Base-by-base conservation (phyloP, 352 stramenopile genomes). In the Aphanomyces astaci region DNA sequence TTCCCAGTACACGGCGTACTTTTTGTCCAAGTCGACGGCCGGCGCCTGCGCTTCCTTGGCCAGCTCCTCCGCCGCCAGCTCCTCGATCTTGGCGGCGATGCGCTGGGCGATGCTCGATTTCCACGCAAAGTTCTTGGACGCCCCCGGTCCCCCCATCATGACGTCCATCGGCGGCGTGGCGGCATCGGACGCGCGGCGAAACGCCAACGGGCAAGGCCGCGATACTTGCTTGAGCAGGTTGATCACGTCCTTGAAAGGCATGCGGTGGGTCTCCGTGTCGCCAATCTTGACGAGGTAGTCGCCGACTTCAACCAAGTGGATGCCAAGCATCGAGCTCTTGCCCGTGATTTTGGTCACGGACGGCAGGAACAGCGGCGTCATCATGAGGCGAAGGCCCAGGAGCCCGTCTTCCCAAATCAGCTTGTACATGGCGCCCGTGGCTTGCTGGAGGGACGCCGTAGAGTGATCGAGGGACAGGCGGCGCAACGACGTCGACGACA, bases 1-100 rank as follows among this genome's bases (percentile, higher is more conserved):
- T 46, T 91, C 76, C 86, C 86, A 95, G 57, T 93, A 90, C 66
- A 95, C 86, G 54, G 92, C 82, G 71, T 93, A 95, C 65, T 90
- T 92, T 40, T 85, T 77, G 3, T 93, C 83, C 30, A 95, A 57
- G 43, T 92, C 89, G 19, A 95, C 82, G 5, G 82, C 73, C 24
- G 86, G 83, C 13, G 80, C 75, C 7, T 79, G 75, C 9, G 30
- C 24, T 60, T 66, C 59, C 52, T 92, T 91, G 28, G 92, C 84
- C 56, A 81, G 85, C 67, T 93, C 84, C 2, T 76, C 81, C 9
- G 72, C 75, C 39, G 66, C 84, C 0, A 95, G 72, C 57, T 95
- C 84, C 17, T 92, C 81, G 40, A 95, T 90, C 60, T 91, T 92
- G 3, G 77, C 69, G 7, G 84, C 76, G 15, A 95, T 73, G 45